Evolutionary conservation across 1,139 yeast genomes (phyloP).

Genomic region (Hansenula sp.): DNA sequence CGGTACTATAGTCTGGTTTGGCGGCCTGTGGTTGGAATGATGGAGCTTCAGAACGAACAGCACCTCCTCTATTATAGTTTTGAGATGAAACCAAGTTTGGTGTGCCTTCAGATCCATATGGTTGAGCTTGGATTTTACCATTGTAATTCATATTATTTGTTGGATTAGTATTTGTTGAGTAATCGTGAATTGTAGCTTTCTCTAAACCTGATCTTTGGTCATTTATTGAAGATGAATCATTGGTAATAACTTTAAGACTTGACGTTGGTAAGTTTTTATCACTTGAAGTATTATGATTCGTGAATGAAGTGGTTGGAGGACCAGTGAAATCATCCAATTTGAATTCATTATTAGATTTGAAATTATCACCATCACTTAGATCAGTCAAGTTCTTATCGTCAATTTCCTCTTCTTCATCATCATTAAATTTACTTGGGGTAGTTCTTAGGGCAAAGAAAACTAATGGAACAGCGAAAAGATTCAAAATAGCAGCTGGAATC

Average conservation of each 20-base stretch:
- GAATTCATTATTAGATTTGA: conserved; percentile 10
- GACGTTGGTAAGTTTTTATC: conserved; percentile 11
- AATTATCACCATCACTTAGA: conserved; percentile 27
- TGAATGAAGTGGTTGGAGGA: conserved; percentile 1
- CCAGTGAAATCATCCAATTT: conserved; percentile 11
- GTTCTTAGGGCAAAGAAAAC: conserved; percentile 29
- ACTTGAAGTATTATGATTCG: conserved; percentile 6
- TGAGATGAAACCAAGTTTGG: conserved; percentile 21
- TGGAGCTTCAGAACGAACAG: conserved; percentile 20
- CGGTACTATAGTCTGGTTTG: conserved; percentile 16
- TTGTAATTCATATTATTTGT: conserved; percentile 5
- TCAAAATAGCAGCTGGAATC: conserved; percentile 60
- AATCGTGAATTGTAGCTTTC: conserved; percentile 20
- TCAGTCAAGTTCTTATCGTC: conserved; percentile 30
- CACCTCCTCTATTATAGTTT: conserved; percentile 19
- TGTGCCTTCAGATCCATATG: conserved; percentile 13
- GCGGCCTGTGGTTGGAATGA: conserved; percentile 18
- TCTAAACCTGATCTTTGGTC: conserved; percentile 12
- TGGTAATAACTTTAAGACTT: conserved; percentile 14
- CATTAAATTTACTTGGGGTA: conserved; percentile 26
- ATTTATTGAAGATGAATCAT: conserved; percentile 16
- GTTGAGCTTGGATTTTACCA: background rate
- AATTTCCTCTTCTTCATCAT: conserved; percentile 23
- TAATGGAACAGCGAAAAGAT: conserved; percentile 42
- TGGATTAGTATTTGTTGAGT: conserved; percentile 13